phyloP scores from a whole-genome alignment of 1,284 basidiomycete species.

The Ceratobasidium sp. region DNA sequence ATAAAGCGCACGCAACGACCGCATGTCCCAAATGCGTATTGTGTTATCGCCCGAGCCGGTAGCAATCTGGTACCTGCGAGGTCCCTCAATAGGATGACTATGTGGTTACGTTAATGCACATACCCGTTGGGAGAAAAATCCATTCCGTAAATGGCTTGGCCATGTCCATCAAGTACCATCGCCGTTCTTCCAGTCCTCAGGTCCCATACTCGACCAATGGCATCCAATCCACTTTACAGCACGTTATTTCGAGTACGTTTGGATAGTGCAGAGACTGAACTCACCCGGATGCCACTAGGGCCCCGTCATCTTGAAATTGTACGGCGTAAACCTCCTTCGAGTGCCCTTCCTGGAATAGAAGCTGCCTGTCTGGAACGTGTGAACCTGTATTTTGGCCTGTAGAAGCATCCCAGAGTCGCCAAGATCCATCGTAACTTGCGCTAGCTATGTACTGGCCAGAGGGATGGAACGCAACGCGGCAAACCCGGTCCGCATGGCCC shows the following conservation, averaged over 20 bases:
- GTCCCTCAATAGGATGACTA: conserved; percentile 2
- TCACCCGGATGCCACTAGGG: conserved; percentile 89
- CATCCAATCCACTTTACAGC: conserved; percentile 73
- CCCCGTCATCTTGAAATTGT: conserved; percentile 94
- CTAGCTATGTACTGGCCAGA: conserved; percentile 91
- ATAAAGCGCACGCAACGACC: conserved; percentile 87
- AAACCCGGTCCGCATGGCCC: conserved; percentile 90
- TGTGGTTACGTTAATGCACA: conserved; percentile 44
- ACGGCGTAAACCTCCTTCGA: conserved; percentile 95
- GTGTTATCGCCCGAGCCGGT: conserved; percentile 97
- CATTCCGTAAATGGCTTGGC: conserved; percentile 89
- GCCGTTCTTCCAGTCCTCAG: conserved; percentile 91
- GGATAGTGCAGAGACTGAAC: conserved; percentile 46
- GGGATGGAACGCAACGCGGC: conserved; percentile 94
- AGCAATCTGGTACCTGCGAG: conserved; percentile 86
- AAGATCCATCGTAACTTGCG: conserved; percentile 97
- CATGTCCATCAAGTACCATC: conserved; percentile 98
- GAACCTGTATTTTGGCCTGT: conserved; percentile 60
- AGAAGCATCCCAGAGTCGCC: conserved; percentile 91
- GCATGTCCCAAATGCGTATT: conserved; percentile 97
- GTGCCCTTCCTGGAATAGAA: conserved; percentile 94
- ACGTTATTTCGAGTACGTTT: no score
- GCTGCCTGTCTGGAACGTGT: conserved; percentile 54
- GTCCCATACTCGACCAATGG: conserved; percentile 97
- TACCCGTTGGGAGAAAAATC: conserved; percentile 96